Evolutionary conservation across 805 yeast species (phyloP), one percentile per base, ranked within the genome.

Genomic region (Metschnikowia santaceciliae): DNA sequence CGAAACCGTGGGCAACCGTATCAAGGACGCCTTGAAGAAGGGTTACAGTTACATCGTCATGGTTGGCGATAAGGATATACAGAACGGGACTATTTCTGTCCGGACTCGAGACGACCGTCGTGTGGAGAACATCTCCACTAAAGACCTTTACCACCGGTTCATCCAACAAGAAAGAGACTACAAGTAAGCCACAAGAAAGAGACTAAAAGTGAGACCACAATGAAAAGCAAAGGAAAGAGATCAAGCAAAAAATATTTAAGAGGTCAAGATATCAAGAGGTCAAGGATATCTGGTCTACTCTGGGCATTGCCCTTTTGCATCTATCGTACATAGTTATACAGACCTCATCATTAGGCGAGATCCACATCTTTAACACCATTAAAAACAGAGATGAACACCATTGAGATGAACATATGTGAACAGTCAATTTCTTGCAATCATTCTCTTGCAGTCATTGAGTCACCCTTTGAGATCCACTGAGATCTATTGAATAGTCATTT

Each of bases 51-150:
- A 81, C 61, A 79, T 92, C 42, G 71, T 90, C n/a, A 80, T 91
- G 68, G 78, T 94, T 38, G 99, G 99, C 26, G 96, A 90, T 58
- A 81, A 81, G 56, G 99, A 94, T 66, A 71, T 86, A 6, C 80
- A 76, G 45, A 67, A 68, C 35, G 80, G 80, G 0, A 78, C 79
- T 1, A 70, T 84, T 15, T 82, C 95, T 1, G 76, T 92, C 8
- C 78, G 96, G 62, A 65, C 81, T 6, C 71, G 86, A 35, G 78
- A 72, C 32, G 73, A 71, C 49, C 74, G 83, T 48, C 76, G 63
- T 51, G 66, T 81, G 6, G 66, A 64, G 22, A 70, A 71, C 32
- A 45, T 82, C 63, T 68, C 78, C 0, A 62, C 74, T 1, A 80
- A 78, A 6, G 85, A 83, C 52, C 77, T 83, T 2, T 74, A 77